These are phyloP conservation scores for Fusarium marasasianum DNA, from an alignment of 2,329 filamentous ascomycete genomes.

Conservation along the genomic window DNA sequence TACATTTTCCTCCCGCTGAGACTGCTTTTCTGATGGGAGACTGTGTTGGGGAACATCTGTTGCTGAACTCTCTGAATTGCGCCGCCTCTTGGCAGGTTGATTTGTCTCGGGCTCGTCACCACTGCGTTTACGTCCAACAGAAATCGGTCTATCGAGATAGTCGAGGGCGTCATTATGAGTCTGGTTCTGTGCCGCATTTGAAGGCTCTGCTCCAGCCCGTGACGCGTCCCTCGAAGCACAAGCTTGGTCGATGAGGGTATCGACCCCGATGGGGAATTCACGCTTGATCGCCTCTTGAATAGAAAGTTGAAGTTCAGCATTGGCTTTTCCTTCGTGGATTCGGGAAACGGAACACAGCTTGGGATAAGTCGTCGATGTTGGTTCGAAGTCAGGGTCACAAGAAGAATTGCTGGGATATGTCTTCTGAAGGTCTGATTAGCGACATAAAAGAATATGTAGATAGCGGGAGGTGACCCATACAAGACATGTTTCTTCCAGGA, in stretches of 20 bases:
- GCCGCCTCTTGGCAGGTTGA: accelerated
- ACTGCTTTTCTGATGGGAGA: background rate
- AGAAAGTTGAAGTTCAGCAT: background rate
- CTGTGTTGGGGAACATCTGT: background rate
- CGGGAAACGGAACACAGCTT: background rate
- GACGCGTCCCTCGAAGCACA: background rate
- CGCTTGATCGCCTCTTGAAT: background rate
- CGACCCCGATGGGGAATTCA: accelerated
- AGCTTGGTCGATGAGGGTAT: background rate
- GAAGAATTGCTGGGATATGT: background rate
- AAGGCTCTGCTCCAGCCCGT: accelerated
- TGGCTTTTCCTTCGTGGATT: background rate
- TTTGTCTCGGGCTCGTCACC: background rate
- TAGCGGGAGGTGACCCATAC: accelerated
- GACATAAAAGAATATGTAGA: background rate
- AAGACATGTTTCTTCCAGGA: background rate
- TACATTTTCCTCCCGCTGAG: accelerated
- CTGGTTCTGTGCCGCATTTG: accelerated
- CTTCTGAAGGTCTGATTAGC: background rate
- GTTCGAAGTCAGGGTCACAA: background rate
- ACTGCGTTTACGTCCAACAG: accelerated
- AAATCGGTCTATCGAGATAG: background rate
- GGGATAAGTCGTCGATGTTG: background rate
- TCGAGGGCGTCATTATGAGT: background rate
- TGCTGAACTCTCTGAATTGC: accelerated